These are phyloP conservation scores for Spongispora temasekensis DNA, from an alignment of 1,284 basidiomycete genomes.

Conservation along the genomic window DNA sequence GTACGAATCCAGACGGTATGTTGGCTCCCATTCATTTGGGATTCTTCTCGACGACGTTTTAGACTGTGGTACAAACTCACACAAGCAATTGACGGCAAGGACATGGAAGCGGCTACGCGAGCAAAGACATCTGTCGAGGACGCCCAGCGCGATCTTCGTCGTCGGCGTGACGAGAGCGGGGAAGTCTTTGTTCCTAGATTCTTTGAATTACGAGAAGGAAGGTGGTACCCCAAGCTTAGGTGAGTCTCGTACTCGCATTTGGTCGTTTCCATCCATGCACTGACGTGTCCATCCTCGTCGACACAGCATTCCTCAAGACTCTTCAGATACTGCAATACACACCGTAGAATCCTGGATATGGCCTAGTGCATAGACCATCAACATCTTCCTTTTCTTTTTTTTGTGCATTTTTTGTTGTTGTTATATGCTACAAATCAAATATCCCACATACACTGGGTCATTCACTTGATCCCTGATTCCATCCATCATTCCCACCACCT, in stretches of 20 bases:
- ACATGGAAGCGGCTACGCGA: conserved; percentile 93
- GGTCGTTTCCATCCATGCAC: background rate
- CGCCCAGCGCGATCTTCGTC: conserved; percentile 83
- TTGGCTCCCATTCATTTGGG: conserved; percentile 7
- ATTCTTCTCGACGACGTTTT: background rate
- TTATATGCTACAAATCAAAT: conserved; percentile 15
- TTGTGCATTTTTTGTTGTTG: background rate
- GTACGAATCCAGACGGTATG: conserved; percentile 84
- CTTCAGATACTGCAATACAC: conserved; percentile 57
- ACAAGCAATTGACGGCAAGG: conserved; percentile 80
- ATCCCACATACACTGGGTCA: conserved; percentile 9
- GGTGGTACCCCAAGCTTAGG: conserved; percentile 83
- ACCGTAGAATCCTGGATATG: conserved; percentile 67
- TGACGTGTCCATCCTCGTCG: background rate
- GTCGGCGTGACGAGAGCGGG: conserved; percentile 74
- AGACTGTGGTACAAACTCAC: conserved; percentile 89
- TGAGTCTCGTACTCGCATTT: conserved; percentile 41
- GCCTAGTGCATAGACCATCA: conserved; percentile 31
- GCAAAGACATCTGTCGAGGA: conserved; percentile 94
- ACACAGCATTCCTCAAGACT: conserved; percentile 68
- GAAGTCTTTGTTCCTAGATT: conserved; percentile 70
- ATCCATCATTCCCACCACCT: background rate
- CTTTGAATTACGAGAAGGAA: conserved; percentile 77
- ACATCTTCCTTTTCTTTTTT: background rate
- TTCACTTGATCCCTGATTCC: background rate